These are phyloP conservation scores for Poa annua DNA, from an alignment of 176 grass and related monocot genomes.

Conservation along the genomic window DNA sequence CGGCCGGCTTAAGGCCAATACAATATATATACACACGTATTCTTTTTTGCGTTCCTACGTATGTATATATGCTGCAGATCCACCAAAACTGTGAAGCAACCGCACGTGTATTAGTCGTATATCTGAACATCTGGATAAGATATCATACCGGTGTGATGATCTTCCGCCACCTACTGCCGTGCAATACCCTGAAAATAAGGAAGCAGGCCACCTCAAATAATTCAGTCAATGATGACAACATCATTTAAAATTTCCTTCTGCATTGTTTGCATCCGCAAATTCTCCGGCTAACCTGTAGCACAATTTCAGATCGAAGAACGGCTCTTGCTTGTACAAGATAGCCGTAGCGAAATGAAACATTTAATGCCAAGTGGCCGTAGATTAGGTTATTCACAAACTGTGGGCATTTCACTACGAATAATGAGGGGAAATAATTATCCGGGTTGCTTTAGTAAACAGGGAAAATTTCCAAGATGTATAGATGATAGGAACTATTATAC, in stretches of 20 bases:
- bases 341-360: not conserved
- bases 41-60: constrained; percentile 4
- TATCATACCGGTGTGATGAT: not conserved
- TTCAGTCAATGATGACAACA: not conserved
- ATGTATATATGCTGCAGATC: constrained; percentile 35
- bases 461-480: no score
- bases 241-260: constrained; percentile 3
- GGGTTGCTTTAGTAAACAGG: not conserved
- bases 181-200: constrained; percentile 45
- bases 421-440: not conserved
- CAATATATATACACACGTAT: not conserved
- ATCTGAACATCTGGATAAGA: constrained; percentile 35
- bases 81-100: constrained; percentile 45
- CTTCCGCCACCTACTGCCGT: constrained; percentile 34
- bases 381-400: constrained; percentile 23
- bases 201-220: constrained; percentile 34
- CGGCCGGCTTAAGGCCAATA: not conserved
- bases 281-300: constrained; percentile 29
- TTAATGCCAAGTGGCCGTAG: constrained; percentile 7
- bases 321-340: constrained; percentile 29
- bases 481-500: no score
- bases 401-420: not conserved
- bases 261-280: constrained; percentile 23
- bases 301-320: constrained; percentile 22
- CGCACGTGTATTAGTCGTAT: constrained; percentile 32